These are phyloP conservation scores for Dothideomycetes sp. DNA, from an alignment of 2,329 filamentous ascomycete species.

Conservation along the genomic window DNA sequence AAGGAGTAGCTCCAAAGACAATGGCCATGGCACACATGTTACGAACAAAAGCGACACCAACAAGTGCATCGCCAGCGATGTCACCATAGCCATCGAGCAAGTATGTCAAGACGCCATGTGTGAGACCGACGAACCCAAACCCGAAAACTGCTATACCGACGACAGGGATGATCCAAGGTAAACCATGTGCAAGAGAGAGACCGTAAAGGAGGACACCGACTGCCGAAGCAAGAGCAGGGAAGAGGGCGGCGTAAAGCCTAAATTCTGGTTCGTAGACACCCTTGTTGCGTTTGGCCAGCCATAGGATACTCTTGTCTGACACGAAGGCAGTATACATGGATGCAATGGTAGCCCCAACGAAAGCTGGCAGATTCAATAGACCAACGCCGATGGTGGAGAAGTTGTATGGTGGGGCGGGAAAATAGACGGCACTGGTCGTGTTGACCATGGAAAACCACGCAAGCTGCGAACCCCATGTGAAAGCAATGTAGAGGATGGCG, in stretches of 20 bases:
- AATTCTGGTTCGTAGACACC: constrained; percentile 30
- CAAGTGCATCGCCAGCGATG: constrained; percentile 40
- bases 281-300: constrained; percentile 24
- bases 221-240: constrained; percentile 24
- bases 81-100: constrained; percentile 32
- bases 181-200: constrained; percentile 21
- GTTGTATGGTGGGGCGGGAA: constrained; percentile 33
- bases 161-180: constrained; percentile 24
- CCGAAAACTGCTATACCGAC: constrained; percentile 32
- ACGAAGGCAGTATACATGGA: constrained; percentile 38
- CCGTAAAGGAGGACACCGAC: constrained; percentile 33
- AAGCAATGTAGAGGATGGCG: constrained; percentile 29
- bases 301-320: constrained; percentile 35
- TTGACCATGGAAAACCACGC: constrained; percentile 32
- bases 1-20: constrained; percentile 39
- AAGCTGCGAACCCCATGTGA: constrained; percentile 31
- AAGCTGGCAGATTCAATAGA: constrained; percentile 43
- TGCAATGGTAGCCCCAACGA: constrained; percentile 38
- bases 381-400: constrained; percentile 43
- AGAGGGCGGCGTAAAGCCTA: constrained; percentile 28
- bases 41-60: constrained; percentile 37
- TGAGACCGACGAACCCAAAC: constrained; percentile 28
- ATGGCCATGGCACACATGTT: constrained; percentile 37
- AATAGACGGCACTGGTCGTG: constrained; percentile 28
- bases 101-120: constrained; percentile 31